Conservation (phyloP, 257 asterid genomes). For the Galeopsis tetrahit region DNA sequence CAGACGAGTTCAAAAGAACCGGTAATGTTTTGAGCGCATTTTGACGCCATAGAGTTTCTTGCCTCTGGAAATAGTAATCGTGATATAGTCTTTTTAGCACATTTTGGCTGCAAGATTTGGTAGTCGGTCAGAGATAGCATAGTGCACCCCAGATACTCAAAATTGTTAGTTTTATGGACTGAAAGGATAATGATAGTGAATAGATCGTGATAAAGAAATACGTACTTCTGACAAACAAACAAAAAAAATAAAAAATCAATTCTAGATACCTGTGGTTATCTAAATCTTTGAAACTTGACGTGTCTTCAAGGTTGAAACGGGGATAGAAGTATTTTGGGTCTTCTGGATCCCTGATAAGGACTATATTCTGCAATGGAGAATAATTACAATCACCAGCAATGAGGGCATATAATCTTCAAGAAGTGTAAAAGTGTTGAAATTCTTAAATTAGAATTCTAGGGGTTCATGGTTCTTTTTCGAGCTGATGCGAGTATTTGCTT, state of each 20-base stretch:
- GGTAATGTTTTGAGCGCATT: constrained; percentile 95
- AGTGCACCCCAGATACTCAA: background rate
- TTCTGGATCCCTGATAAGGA: constrained; percentile 87
- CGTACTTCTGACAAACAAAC: background rate
- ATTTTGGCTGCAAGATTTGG: constrained; percentile 65
- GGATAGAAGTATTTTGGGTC: constrained; percentile 80
- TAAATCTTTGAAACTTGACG: constrained; percentile 66
- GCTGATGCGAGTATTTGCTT: constrained; percentile 1
- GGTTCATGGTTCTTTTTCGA: background rate
- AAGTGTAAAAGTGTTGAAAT: constrained; percentile 8
- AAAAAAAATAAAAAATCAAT: no score
- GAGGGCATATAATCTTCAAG: background rate
- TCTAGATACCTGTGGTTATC: constrained; percentile 73
- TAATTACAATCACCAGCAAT: background rate
- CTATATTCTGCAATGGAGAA: constrained; percentile 65
- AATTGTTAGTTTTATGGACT: background rate
- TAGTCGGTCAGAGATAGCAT: constrained; percentile 24
- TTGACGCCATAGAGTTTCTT: constrained; percentile 88
- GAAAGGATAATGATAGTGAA: background rate
- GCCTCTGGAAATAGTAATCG: constrained; percentile 95
- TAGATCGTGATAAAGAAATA: background rate
- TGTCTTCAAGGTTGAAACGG: constrained; percentile 94
- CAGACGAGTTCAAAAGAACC: constrained; percentile 90
- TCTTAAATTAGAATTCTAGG: background rate
- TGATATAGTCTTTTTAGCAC: constrained; percentile 75